A percentile compares a stretch with the other conserved stretches of the same genome.
These are phyloP conservation scores for Rhizoctonia solani DNA, from an alignment of 1,284 basidiomycete species.

Conservation along the genomic window DNA sequence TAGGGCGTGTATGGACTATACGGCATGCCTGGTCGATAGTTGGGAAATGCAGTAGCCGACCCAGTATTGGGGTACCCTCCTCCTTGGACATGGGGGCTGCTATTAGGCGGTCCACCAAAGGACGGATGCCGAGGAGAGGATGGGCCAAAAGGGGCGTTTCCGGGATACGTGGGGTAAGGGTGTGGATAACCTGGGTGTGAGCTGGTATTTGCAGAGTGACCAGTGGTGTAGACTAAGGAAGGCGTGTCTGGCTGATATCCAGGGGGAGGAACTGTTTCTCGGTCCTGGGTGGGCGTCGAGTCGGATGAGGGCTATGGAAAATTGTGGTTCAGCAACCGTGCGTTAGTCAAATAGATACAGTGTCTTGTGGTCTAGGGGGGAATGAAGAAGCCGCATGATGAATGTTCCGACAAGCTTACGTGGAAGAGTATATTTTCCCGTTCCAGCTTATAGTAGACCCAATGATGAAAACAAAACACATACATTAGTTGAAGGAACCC, in stretches of 20 bases:
- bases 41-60: not conserved
- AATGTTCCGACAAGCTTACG: slow-evolving; percentile 4
- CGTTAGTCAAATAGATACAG: not conserved
- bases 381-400: slow-evolving; percentile 2
- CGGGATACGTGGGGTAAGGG: slow-evolving; percentile 18
- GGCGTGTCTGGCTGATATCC: slow-evolving; percentile 7
- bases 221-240: slow-evolving; percentile 27
- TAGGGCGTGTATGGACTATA: slow-evolving; percentile 24
- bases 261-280: not conserved
- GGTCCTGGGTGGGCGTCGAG: not conserved
- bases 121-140: slow-evolving; percentile 14
- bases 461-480: not conserved
- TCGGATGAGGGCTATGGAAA: slow-evolving; percentile 15
- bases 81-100: slow-evolving; percentile 1
- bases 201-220: not conserved
- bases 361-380: not conserved
- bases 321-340: slow-evolving; percentile 9
- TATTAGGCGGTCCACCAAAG: not conserved
- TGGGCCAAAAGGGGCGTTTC: not conserved
- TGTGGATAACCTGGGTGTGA: not conserved
- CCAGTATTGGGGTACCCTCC: slow-evolving; percentile 21
- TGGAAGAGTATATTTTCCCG: not conserved
- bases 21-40: slow-evolving; percentile 16
- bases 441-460: not conserved
- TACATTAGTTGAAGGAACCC: slow-evolving; percentile 9